phyloP scores from a whole-genome alignment of 768 basidiomycete genomes.

The Boletus edulis region DNA sequence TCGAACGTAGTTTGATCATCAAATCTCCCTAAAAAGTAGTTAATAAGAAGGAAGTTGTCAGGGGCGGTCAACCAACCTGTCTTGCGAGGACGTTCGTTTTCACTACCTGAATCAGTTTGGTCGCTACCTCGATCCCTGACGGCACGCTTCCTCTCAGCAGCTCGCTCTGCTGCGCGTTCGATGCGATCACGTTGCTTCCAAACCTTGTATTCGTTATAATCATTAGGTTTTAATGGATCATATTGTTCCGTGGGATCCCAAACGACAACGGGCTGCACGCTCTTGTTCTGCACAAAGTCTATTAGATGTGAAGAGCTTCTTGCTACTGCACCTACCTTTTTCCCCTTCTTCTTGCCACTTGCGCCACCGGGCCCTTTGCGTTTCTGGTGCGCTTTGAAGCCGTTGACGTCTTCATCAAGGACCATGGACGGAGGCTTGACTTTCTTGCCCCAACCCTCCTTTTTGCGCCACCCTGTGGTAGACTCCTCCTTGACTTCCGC shows the following conservation, averaged over 20 bases:
- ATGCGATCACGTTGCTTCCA: slow-evolving; percentile 78
- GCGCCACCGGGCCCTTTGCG: slow-evolving; percentile 47
- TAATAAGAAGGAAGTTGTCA: slow-evolving; percentile 20
- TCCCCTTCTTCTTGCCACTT: slow-evolving; percentile 45
- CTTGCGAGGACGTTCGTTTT: slow-evolving; percentile 64
- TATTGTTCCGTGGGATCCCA: slow-evolving; percentile 84
- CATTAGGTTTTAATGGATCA: slow-evolving; percentile 81
- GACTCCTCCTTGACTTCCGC: slow-evolving; percentile 27
- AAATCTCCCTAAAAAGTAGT: slow-evolving; percentile 29
- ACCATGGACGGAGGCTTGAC: slow-evolving; percentile 91
- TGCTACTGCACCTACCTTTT: slow-evolving; percentile 48
- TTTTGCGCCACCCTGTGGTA: slow-evolving; percentile 36
- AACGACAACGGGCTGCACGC: slow-evolving; percentile 45
- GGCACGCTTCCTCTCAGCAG: slow-evolving; percentile 58
- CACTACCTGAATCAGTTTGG: slow-evolving; percentile 70
- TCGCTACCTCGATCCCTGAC: slow-evolving; percentile 47
- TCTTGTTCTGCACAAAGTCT: slow-evolving; percentile 51
- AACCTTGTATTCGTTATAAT: slow-evolving; percentile 84
- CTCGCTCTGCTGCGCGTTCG: slow-evolving; percentile 60
- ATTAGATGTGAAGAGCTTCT: background rate
- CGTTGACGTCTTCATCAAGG: slow-evolving; percentile 85
- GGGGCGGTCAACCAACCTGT: slow-evolving; percentile 44
- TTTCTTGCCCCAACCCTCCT: slow-evolving; percentile 81
- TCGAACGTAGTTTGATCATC: slow-evolving; percentile 44
- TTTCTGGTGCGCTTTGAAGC: slow-evolving; percentile 64